Base-by-base conservation (phyloP, 1,139 yeast species). In the Waltiozyma sp. region DNA sequence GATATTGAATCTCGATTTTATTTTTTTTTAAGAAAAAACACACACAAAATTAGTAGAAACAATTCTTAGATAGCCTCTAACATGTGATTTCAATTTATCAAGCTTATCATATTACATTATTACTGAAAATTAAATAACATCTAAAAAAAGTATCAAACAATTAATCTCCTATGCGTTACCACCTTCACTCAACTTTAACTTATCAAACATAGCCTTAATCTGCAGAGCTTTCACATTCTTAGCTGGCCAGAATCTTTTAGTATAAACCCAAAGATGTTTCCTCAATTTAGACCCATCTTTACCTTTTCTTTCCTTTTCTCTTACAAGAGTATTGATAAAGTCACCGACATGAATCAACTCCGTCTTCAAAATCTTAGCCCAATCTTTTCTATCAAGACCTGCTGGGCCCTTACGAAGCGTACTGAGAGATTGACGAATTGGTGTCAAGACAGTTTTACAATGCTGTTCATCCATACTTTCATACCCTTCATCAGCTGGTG, bases 241-340 rank as follows among this genome's bases (percentile, higher is more conserved):
- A 2, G 80, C 86, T 1, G 98, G 98, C 98, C 98, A 91, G 61
- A 83, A 91, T 47, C 77, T 75, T 35, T 93, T 75, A 9, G 96
- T 94, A 62, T 83, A 86, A 21, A 86, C 75, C 98, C 99, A 91
- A 47, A 91, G 66, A 55, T 89, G 96, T 59, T 75, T 80, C 49
- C 71, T 67, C 41, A 69, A 52, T 53, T 69, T 73, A 18, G 56
- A 59, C 1, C 46, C 51, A 1, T 57, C 45, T n/a, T 41, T 53
- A 4, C 19, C 23, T 14, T 35, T 35, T 19, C 23, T 35, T 39
- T 48, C 49, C 9, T 44, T 35, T 39, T 48, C 49, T 9, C 44
- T 40, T n/a, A 60, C 57, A 38, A 60, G 58, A 38, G 58, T 55
- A 40, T 65, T 71, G 50, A 87, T 86, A 52, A 75, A 80, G 49